Evolutionary conservation across 441 rosid genomes (phyloP).

Genomic region (Eutrema salsugineum): DNA sequence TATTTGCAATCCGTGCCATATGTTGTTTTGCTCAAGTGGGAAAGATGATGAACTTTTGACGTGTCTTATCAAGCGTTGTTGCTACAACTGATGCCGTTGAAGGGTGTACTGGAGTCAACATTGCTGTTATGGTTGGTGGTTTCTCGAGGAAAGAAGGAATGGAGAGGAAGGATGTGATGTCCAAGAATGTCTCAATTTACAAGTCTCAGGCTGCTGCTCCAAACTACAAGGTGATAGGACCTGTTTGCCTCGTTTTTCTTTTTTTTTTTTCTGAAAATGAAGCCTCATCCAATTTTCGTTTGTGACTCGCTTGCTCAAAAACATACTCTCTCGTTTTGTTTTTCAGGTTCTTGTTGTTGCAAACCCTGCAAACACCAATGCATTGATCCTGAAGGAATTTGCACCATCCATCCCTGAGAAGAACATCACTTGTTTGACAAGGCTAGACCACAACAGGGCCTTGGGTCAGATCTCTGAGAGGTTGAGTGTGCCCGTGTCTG

Average conservation of each 20-base stretch:
- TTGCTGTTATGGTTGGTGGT: slow-evolving; percentile 98
- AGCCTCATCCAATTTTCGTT: background rate
- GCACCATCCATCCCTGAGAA: slow-evolving; percentile 84
- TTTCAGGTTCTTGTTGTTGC: slow-evolving; percentile 86
- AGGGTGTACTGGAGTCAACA: slow-evolving; percentile 89
- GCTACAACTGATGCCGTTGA: slow-evolving; percentile 93
- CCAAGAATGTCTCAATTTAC: slow-evolving; percentile 91
- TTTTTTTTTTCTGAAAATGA: background rate
- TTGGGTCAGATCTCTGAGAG: slow-evolving; percentile 82
- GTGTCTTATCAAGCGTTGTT: slow-evolving; percentile 63
- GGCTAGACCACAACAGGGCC: slow-evolving; percentile 90
- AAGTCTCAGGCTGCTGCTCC: slow-evolving; percentile 93
- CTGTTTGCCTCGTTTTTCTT: background rate
- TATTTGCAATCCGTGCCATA: background rate
- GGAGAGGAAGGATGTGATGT: slow-evolving; percentile 98
- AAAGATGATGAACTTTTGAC: background rate
- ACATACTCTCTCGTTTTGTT: background rate
- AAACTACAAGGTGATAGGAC: slow-evolving; percentile 75
- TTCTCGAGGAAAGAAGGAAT: slow-evolving; percentile 97
- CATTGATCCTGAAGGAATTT: slow-evolving; percentile 89
- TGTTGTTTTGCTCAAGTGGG: background rate
- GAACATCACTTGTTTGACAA: slow-evolving; percentile 82
- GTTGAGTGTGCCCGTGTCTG: slow-evolving; percentile 62
- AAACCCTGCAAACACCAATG: slow-evolving; percentile 89
- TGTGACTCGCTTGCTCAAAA: background rate